Conservation (phyloP, 805 yeast genomes). For the Pichia thaimueangensis region DNA sequence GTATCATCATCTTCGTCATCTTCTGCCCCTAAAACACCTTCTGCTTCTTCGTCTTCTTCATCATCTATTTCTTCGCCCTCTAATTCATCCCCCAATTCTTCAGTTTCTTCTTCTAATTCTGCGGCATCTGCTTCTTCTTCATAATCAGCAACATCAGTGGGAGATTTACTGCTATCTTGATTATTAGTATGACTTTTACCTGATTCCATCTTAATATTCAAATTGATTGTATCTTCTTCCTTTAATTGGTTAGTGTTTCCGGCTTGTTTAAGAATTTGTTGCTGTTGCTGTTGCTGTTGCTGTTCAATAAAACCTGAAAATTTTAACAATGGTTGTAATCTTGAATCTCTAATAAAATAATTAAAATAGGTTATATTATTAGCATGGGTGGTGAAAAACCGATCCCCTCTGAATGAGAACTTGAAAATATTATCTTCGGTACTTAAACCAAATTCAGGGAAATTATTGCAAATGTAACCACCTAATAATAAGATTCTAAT, state of each 20-base stretch:
- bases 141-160: neutral
- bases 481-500: slow-evolving; percentile 47
- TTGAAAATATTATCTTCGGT: slow-evolving; percentile 41
- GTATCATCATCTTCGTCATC: neutral
- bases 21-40: too few species aligned
- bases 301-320: neutral
- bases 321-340: slow-evolving; percentile 21
- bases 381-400: slow-evolving; percentile 7
- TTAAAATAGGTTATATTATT: slow-evolving; percentile 19
- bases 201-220: too few species aligned
- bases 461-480: slow-evolving; percentile 43
- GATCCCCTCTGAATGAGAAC: slow-evolving; percentile 18
- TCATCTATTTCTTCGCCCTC: neutral
- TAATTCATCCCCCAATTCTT: neutral
- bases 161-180: too few species aligned
- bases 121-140: neutral
- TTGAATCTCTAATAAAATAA: slow-evolving; percentile 22
- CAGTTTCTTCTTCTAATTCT: neutral
- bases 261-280: too few species aligned
- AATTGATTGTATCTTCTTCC: too few species aligned
- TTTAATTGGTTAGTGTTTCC: too few species aligned
- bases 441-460: slow-evolving; percentile 47
- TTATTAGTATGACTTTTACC: too few species aligned
- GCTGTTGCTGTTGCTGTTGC: too few species aligned
- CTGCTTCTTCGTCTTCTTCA: too few species aligned